Conservation (phyloP, 257 asterid genomes). For the Primulina tabacum region DNA sequence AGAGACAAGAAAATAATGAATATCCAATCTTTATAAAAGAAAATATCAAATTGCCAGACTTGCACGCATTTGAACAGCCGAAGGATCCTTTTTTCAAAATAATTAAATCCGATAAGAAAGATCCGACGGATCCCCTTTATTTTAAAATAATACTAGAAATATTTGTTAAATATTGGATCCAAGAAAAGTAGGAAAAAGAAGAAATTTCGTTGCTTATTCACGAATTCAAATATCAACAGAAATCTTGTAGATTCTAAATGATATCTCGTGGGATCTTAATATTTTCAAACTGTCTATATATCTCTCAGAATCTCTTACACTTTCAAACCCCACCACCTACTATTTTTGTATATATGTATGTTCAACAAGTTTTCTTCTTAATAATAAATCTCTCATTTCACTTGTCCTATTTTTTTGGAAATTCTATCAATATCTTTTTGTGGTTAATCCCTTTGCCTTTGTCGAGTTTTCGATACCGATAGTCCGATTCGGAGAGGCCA, state of each 20-base stretch:
- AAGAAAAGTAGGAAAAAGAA: slow-evolving; percentile 1
- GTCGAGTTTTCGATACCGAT: no score
- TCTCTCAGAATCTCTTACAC: slow-evolving; percentile 31
- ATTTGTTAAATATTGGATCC: background rate
- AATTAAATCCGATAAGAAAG: background rate
- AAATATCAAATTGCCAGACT: background rate
- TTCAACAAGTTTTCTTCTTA: background rate
- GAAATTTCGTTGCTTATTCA: slow-evolving; percentile 42
- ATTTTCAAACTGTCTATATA: slow-evolving; percentile 38
- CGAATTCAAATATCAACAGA: slow-evolving; percentile 32
- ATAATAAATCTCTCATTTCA: background rate
- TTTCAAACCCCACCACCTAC: slow-evolving; percentile 7
- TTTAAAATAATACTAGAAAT: no score
- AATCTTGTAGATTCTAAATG: slow-evolving; percentile 35
- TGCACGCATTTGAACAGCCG: background rate
- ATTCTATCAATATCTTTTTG: no score
- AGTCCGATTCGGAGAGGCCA: background rate
- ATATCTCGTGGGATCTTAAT: slow-evolving; percentile 37
- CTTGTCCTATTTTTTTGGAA: background rate
- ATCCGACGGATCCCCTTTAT: background rate
- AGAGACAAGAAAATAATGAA: background rate
- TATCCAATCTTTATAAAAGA: no score
- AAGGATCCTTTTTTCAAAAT: background rate
- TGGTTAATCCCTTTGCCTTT: no score
- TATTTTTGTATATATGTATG: no score